These are phyloP conservation scores for Eutrema heterophyllum DNA, from an alignment of 345 rosid species.

Conservation along the genomic window DNA sequence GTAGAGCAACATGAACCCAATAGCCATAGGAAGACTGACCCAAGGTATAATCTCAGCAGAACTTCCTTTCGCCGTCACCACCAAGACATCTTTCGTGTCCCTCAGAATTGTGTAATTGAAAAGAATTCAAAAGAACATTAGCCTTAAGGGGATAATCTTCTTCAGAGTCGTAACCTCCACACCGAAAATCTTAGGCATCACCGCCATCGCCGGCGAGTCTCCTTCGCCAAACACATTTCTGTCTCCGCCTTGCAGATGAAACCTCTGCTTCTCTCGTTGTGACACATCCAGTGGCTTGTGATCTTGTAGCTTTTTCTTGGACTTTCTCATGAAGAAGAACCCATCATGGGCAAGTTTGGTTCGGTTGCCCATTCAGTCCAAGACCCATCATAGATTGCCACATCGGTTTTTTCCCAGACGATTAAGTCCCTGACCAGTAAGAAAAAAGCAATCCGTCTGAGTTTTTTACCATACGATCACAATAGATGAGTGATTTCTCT, in stretches of 20 bases:
- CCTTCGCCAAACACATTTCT: conserved; percentile 45
- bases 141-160: conserved; percentile 86
- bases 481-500: neutral
- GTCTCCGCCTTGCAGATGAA: conserved; percentile 79
- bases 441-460: neutral
- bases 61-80: conserved; percentile 95
- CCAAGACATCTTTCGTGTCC: conserved; percentile 94
- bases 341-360: conserved; percentile 48
- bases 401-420: conserved; percentile 75
- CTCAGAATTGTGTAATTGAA: conserved; percentile 96
- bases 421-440: conserved; percentile 60
- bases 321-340: conserved; percentile 21
- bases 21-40: conserved; percentile 97
- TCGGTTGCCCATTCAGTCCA: conserved; percentile 97
- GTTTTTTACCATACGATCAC: neutral
- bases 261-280: conserved; percentile 25
- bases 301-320: conserved; percentile 6
- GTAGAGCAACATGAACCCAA: conserved; percentile 93
- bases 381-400: conserved; percentile 86
- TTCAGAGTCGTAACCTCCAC: conserved; percentile 60
- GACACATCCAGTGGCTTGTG: neutral
- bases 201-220: conserved; percentile 19
- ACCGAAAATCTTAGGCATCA: conserved; percentile 62
- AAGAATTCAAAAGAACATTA: conserved; percentile 94
- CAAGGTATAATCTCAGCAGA: conserved; percentile 98